Evolutionary conservation across 2,329 filamentous ascomycete species (phyloP).

Genomic region (Nemania sp.): DNA sequence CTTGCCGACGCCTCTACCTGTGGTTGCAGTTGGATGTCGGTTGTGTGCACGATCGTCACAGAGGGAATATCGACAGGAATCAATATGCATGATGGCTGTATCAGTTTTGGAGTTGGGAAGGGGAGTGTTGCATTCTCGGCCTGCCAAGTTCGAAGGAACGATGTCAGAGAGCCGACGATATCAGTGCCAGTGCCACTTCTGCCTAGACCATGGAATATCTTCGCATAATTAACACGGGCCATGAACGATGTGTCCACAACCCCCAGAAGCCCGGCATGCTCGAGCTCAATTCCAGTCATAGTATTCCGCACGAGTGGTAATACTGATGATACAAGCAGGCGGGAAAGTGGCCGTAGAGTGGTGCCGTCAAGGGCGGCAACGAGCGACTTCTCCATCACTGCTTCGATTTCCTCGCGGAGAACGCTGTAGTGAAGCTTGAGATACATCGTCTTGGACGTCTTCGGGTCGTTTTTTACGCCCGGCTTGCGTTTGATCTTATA

Average conservation of each 20-base stretch:
- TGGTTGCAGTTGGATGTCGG: conserved; percentile 62
- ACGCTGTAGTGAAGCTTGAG: conserved; percentile 77
- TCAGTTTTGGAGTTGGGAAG: conserved; percentile 39
- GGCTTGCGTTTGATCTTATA: conserved; percentile 73
- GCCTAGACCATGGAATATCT: conserved; percentile 55
- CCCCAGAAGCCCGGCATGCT: conserved; percentile 58
- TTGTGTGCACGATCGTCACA: conserved; percentile 80
- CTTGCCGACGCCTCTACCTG: conserved; percentile 38
- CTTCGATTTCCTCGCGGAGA: conserved; percentile 72
- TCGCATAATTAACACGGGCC: conserved; percentile 50
- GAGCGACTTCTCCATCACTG: conserved; percentile 51
- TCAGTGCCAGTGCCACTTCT: conserved; percentile 42
- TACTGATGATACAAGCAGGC: conserved; percentile 50
- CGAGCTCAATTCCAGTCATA: conserved; percentile 56
- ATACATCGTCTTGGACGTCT: conserved; percentile 56
- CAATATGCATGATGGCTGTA: conserved; percentile 65
- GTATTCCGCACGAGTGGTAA: conserved; percentile 48
- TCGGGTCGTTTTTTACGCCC: conserved; percentile 37
- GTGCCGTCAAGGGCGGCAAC: conserved; percentile 44
- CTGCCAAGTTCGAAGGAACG: conserved; percentile 47
- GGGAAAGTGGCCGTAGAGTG: conserved; percentile 50
- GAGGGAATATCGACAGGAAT: conserved; percentile 91
- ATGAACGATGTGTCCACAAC: conserved; percentile 55
- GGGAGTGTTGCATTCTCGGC: conserved; percentile 39
- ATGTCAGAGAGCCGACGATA: conserved; percentile 34